These are phyloP conservation scores for Selaginella tamariscina DNA, from an alignment of 75 land plant species.

Conservation along the genomic window DNA sequence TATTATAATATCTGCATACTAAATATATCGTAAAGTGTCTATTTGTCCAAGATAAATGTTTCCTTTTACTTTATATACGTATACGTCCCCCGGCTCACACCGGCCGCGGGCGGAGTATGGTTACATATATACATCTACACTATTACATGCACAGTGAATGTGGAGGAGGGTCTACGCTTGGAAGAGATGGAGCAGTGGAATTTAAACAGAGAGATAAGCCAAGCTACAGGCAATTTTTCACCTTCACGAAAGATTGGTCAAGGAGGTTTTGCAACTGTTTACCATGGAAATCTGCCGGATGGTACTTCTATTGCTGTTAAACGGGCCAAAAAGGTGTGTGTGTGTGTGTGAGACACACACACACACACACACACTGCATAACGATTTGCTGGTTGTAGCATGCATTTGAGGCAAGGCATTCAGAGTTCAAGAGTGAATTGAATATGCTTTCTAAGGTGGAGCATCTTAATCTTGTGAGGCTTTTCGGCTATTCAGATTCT, in stretches of 20 bases:
- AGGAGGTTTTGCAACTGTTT: slow-evolving; percentile 7
- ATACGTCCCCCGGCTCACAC: too few species aligned
- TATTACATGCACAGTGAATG: background rate
- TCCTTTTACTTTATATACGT: too few species aligned
- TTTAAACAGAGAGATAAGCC: slow-evolving; percentile 30
- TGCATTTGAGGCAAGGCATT: background rate
- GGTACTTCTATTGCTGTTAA: slow-evolving; percentile 7
- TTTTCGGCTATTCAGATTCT: background rate
- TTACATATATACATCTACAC: background rate
- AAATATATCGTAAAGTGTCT: too few species aligned
- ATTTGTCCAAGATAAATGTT: too few species aligned
- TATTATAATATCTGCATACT: too few species aligned
- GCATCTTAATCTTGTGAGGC: slow-evolving; percentile 11
- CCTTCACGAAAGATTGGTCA: slow-evolving; percentile 2
- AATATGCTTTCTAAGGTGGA: slow-evolving; percentile 7
- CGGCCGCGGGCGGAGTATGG: background rate
- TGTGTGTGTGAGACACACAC: too few species aligned
- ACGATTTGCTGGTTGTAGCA: background rate
- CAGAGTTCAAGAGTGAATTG: slow-evolving; percentile 7
- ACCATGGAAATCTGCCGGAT: background rate
- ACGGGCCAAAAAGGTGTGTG: slow-evolving; percentile 1
- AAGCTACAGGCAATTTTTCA: slow-evolving; percentile 1
- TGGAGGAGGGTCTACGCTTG: background rate
- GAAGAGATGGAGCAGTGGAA: slow-evolving; percentile 3
- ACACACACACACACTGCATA: background rate